Conservation (phyloP, 2,329 filamentous ascomycete species). For the Aphanocladium album region DNA sequence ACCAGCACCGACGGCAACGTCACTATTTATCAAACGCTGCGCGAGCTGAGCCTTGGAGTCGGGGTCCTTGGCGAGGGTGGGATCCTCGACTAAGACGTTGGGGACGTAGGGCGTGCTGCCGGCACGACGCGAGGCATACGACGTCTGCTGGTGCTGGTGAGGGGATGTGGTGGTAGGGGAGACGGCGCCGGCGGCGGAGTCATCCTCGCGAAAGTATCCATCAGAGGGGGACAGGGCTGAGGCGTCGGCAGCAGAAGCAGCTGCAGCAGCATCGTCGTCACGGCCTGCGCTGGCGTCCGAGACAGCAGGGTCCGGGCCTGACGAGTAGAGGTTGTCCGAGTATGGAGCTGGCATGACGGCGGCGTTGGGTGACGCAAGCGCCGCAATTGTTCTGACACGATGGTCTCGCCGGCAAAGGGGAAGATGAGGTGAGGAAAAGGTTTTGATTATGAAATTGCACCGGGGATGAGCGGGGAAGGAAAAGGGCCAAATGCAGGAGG, state of each 20-base stretch:
- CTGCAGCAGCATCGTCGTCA: constrained; percentile 9
- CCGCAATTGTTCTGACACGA: background rate
- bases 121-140: constrained; percentile 19
- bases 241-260: background rate
- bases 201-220: constrained; percentile 42
- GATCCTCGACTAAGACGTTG: constrained; percentile 45
- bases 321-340: constrained; percentile 27
- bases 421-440: background rate
- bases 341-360: constrained; percentile 17
- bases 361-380: constrained; percentile 9
- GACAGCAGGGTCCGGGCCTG: constrained; percentile 21
- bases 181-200: constrained; percentile 21
- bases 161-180: constrained; percentile 17
- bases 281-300: constrained; percentile 11
- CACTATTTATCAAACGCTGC: constrained; percentile 30
- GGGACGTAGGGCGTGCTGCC: constrained; percentile 40
- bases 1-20: constrained; percentile 10
- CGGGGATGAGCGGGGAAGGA: background rate
- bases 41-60: constrained; percentile 41
- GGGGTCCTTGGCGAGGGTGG: constrained; percentile 33
- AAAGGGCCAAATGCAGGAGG: background rate
- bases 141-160: constrained; percentile 17
- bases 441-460: constrained; percentile 7
- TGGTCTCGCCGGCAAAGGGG: background rate
- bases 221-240: constrained; percentile 44